A percentile compares a stretch with the other conserved stretches of the same genome.
Evolutionary conservation across 2,329 filamentous ascomycete genomes (phyloP).

Genomic region (Xylaria polymorpha): DNA sequence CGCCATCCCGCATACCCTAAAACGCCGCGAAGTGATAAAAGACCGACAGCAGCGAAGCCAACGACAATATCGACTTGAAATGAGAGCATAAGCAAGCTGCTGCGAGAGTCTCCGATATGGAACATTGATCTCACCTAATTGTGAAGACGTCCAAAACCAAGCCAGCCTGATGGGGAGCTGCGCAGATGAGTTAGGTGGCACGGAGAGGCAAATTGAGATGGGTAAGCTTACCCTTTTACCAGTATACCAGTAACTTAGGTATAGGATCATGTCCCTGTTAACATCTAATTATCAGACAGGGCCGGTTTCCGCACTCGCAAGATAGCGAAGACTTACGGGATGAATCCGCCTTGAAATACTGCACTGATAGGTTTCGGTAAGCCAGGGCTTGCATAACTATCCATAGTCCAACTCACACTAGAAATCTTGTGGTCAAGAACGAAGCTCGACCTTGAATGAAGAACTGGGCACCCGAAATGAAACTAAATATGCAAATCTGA

Average conservation of each 20-base stretch:
- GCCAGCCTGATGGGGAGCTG: slow-evolving; percentile 72
- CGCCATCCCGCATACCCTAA: slow-evolving; percentile 67
- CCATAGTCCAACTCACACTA: slow-evolving; percentile 44
- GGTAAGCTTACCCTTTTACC: slow-evolving; percentile 56
- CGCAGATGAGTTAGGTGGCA: slow-evolving; percentile 26
- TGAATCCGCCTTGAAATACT: slow-evolving; percentile 64
- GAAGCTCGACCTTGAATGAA: slow-evolving; percentile 47
- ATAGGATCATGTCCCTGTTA: slow-evolving; percentile 61
- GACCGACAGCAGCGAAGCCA: slow-evolving; percentile 67
- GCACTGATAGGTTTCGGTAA: slow-evolving; percentile 47
- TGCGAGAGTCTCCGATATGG: background rate
- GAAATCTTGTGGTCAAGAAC: slow-evolving; percentile 50
- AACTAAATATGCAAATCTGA: slow-evolving; percentile 46
- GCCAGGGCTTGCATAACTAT: slow-evolving; percentile 5
- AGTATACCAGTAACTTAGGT: slow-evolving; percentile 78
- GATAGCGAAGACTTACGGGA: slow-evolving; percentile 61
- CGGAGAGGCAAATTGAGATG: slow-evolving; percentile 3
- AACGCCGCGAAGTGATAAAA: slow-evolving; percentile 65
- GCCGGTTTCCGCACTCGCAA: slow-evolving; percentile 3
- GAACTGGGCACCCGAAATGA: slow-evolving; percentile 45
- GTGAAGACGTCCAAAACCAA: slow-evolving; percentile 71
- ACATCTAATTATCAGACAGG: slow-evolving; percentile 25
- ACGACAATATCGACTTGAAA: slow-evolving; percentile 57
- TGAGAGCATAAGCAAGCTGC: slow-evolving; percentile 23
- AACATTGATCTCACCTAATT: slow-evolving; percentile 42